Base-by-base conservation (phyloP, 2,329 filamentous ascomycete species). In the Lecanicillium sp. region DNA sequence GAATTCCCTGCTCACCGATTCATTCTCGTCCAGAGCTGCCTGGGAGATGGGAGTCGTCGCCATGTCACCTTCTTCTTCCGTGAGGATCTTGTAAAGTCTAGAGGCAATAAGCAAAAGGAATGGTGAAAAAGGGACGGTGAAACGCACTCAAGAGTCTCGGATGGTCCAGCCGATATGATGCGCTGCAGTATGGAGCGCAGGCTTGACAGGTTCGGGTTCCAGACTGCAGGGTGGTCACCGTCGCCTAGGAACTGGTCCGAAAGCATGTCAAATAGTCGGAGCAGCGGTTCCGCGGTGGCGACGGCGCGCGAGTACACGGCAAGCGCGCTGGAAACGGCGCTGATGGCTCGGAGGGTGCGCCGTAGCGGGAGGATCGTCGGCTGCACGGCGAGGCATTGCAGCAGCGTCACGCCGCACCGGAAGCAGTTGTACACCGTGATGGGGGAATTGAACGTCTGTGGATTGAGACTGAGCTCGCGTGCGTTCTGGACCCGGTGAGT, bases 381-480 rank as follows among this genome's bases (percentile, higher is more conserved):
- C 24, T 46, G 44, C n/a, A 39, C 44, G 19, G 44, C 44, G 6
- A 46, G 35, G 5, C 33, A 37, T 27, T 46, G 44, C 24, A 46
- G 26, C 2, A 46, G 33, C 20, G 44, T 46, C 33, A 46, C 36
- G 15, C 44, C 44, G 24, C 44, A 46, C 1, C 44, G 44, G 11
- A 46, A 46, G 15, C 44, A 46, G 19, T 46, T 46, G 35, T 46
- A 46, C 5, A 39, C 44, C 6, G 44, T 38, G 7, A 46, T 46
- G 5, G 44, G 35, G 14, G 44, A 46, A 14, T 30, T 39, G 33
- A 38, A 39, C 4, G 33, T 39, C 17, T 38, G 26, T 10, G 33
- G 33, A 15, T 26, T 46, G 2, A 46, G 36, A 10, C 44, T 46
- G 9, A 46, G 24, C 4, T 29, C 33, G n/a, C 36, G 33, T 21